These are phyloP conservation scores for Exophiala sp. DNA, from an alignment of 2,329 filamentous ascomycete species.

Conservation along the genomic window DNA sequence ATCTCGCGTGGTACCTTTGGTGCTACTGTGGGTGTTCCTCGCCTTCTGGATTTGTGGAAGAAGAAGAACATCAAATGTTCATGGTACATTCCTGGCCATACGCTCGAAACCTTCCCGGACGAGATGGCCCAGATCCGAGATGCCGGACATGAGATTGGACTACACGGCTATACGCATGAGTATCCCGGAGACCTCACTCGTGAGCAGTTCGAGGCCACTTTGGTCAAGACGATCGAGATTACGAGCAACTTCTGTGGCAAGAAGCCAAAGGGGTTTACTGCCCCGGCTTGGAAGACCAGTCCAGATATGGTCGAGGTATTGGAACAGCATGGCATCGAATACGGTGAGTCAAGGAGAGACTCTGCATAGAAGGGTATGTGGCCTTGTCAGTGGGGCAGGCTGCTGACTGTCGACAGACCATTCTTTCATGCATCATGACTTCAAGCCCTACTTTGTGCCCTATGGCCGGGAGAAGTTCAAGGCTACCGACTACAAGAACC, in stretches of 20 bases:
- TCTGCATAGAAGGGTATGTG: background rate
- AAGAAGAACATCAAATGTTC: constrained; percentile 66
- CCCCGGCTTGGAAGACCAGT: constrained; percentile 63
- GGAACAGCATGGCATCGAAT: constrained; percentile 34
- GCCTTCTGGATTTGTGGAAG: constrained; percentile 63
- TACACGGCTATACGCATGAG: constrained; percentile 69
- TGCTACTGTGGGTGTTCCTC: constrained; percentile 58
- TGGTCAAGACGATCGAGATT: constrained; percentile 71
- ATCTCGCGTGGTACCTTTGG: constrained; percentile 51
- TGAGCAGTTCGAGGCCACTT: constrained; percentile 69
- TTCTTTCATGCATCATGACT: constrained; percentile 39
- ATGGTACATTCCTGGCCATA: constrained; percentile 60
- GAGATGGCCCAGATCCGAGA: constrained; percentile 57
- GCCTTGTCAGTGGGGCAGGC: no score
- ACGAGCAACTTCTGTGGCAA: constrained; percentile 65
- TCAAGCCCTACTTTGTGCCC: constrained; percentile 40
- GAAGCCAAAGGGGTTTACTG: constrained; percentile 64
- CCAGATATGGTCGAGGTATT: constrained; percentile 54
- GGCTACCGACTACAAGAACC: constrained; percentile 34
- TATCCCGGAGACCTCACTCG: constrained; percentile 65
- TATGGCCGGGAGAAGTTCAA: constrained; percentile 38
- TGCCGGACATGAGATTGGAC: constrained; percentile 58
- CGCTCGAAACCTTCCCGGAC: constrained; percentile 60
- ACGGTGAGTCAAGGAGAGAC: background rate
- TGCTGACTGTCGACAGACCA: background rate